Evolutionary conservation across 1,284 basidiomycete genomes (phyloP).

Genomic region (Vanrija pseudolonga): DNA sequence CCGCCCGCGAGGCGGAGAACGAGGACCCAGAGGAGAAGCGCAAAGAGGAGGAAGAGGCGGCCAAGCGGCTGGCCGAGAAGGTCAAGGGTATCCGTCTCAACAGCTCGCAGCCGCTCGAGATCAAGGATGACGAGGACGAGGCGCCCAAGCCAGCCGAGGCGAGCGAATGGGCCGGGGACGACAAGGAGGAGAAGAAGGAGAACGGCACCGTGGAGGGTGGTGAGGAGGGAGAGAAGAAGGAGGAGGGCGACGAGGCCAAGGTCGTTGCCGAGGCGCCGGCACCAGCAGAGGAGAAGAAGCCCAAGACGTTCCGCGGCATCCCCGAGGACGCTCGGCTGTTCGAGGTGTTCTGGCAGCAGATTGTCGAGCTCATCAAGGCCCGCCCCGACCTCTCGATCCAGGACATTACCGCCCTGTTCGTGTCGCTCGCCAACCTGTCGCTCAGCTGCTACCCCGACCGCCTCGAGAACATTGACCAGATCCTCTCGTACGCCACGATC

Average conservation of each 20-base stretch:
- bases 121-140: conserved; percentile 22
- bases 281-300: conserved; percentile 19
- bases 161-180: conserved; percentile 28
- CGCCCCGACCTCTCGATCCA: conserved; percentile 91
- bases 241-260: conserved; percentile 33
- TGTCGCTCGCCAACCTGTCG: conserved; percentile 87
- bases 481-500: conserved; percentile 76
- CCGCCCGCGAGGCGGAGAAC: conserved; percentile 86
- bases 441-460: conserved; percentile 92
- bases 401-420: conserved; percentile 88
- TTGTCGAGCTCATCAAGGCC: conserved; percentile 94
- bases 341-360: conserved; percentile 96
- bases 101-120: conserved; percentile 24
- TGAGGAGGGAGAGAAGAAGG: conserved; percentile 3
- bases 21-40: conserved; percentile 90
- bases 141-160: conserved; percentile 38
- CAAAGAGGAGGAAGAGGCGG: conserved; percentile 83
- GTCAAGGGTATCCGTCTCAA: conserved; percentile 59
- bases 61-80: conserved; percentile 74
- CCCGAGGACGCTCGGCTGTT: conserved; percentile 89
- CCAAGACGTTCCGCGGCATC: conserved; percentile 71
- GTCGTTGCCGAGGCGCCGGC: conserved; percentile 42
- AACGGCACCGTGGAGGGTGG: conserved; percentile 15
- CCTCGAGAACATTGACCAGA: conserved; percentile 91
- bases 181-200: background rate